These are phyloP conservation scores for Protea cynaroides DNA, from an alignment of 164 flowering plant species.

Conservation along the genomic window DNA sequence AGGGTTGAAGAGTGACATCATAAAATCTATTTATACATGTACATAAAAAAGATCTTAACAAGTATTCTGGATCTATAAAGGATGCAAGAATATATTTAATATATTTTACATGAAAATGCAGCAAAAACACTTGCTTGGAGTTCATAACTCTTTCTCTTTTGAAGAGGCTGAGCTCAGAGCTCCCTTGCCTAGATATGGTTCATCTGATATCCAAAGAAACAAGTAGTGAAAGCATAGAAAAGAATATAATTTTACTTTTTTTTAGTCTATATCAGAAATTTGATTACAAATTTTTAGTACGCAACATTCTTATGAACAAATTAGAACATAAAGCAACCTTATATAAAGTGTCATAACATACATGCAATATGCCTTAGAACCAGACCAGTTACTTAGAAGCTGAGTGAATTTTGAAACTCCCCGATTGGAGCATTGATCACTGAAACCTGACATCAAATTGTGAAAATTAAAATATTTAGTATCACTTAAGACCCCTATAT, in stretches of 20 bases:
- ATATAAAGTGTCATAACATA: slow-evolving; percentile 20
- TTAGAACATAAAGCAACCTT: not conserved
- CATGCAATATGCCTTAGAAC: slow-evolving; percentile 75
- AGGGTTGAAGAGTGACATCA: too few relatives aligned
- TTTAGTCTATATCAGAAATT: not conserved
- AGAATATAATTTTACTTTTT: not conserved
- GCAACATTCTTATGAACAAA: not conserved
- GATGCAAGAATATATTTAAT: too few relatives aligned
- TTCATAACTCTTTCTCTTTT: too few relatives aligned
- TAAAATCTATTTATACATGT: too few relatives aligned
- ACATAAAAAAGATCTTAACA: too few relatives aligned
- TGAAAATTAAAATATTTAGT: not conserved
- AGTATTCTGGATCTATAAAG: too few relatives aligned
- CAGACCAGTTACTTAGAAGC: slow-evolving; percentile 46
- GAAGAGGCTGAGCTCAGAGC: too few relatives aligned
- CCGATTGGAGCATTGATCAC: slow-evolving; percentile 62
- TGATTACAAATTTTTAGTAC: not conserved
- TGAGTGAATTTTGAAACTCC: slow-evolving; percentile 59
- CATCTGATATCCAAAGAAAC: too few relatives aligned
- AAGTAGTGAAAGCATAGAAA: not conserved
- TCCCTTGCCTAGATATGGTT: too few relatives aligned
- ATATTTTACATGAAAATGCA: too few relatives aligned
- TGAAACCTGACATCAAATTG: slow-evolving; percentile 48
- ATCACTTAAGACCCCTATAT: not conserved
- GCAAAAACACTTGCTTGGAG: too few relatives aligned